Base-by-base conservation (phyloP, 805 yeast species). In the Saccharomycopsis amapae region DNA sequence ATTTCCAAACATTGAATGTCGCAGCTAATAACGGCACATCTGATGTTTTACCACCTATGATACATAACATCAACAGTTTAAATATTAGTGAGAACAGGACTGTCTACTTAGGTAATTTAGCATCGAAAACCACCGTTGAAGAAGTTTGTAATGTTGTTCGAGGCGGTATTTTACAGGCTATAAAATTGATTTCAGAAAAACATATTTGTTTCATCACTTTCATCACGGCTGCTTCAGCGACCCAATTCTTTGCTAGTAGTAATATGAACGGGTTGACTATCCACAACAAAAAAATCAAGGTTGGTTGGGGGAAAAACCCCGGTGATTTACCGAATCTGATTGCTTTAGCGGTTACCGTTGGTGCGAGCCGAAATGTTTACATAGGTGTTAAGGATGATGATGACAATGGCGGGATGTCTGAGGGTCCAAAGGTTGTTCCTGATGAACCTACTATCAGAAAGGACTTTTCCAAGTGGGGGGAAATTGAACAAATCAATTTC, bases 291-390 rank as follows among this genome's bases (percentile, higher is more conserved):
- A 76, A 73, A 52, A 59, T 82, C 9, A 76, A 72, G 49, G 76
- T 84, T 31, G 85, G 85, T 10, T 84, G 90, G 90, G 86, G 70
- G 12, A 66, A 80, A 33, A 73, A 75, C 34, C 68, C 82, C 13
- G 88, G 89, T 1, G 79, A 83, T 0, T 56, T 83, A 26, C 69
- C 71, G 30, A 68, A 75, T 36, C 68, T 72, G 1, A 69, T 84
- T 36, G 65, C 78, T 1, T 61, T 74, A 38, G 86, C 86, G 2
- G 85, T 81, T 2, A 74, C 84, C 1, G 73, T 75, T 2, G 88
- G 89, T 25, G 90, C 89, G 2, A 76, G 85, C 26, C 73, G 94
- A 66, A 84, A 84, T 58, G 76, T 84, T 13, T 84, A 84, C 60
- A 76, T 84, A 49, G 88, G 90, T 31, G 62, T 78, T 44, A 68